Evolutionary conservation across 208 protist genomes (phyloP).

Genomic region (Wallacemonas sp.): DNA sequence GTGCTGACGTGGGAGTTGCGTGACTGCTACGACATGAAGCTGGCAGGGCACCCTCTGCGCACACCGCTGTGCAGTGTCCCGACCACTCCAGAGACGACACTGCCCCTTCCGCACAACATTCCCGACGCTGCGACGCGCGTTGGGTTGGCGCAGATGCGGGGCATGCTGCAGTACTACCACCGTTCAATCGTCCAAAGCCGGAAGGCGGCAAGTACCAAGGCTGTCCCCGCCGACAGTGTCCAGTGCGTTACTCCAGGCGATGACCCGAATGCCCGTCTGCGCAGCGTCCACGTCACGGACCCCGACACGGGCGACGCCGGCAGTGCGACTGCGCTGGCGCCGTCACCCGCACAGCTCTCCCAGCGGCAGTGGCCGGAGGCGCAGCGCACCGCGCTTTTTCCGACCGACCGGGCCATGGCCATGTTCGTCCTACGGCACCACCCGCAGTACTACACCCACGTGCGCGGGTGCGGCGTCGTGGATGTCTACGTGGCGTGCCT

Average conservation of each 20-base stretch:
- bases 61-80: neutral
- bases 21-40: slow-evolving; percentile 39
- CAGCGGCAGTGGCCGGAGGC: neutral
- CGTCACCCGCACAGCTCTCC: neutral
- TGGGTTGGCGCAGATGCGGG: slow-evolving; percentile 27
- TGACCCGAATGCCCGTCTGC: too few relatives aligned
- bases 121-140: slow-evolving; percentile 17
- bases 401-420: slow-evolving; percentile 37
- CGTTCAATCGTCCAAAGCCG: slow-evolving; percentile 9
- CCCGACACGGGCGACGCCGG: neutral
- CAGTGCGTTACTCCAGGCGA: too few relatives aligned
- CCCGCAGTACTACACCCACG: slow-evolving; percentile 50
- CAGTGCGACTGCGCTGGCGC: neutral
- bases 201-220: neutral
- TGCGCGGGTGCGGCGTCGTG: slow-evolving; percentile 59
- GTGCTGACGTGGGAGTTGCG: slow-evolving; percentile 39
- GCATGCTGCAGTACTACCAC: slow-evolving; percentile 63
- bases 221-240: neutral
- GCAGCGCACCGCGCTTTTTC: slow-evolving; percentile 39
- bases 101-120: slow-evolving; percentile 33
- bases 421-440: slow-evolving; percentile 68
- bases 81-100: neutral
- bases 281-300: neutral
- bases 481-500: slow-evolving; percentile 40
- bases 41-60: slow-evolving; percentile 6